Percentiles rank a stretch among this genome's conserved stretches.
These are phyloP conservation scores for Toxicodendron radicans DNA, from an alignment of 345 rosid genomes.

Conservation along the genomic window DNA sequence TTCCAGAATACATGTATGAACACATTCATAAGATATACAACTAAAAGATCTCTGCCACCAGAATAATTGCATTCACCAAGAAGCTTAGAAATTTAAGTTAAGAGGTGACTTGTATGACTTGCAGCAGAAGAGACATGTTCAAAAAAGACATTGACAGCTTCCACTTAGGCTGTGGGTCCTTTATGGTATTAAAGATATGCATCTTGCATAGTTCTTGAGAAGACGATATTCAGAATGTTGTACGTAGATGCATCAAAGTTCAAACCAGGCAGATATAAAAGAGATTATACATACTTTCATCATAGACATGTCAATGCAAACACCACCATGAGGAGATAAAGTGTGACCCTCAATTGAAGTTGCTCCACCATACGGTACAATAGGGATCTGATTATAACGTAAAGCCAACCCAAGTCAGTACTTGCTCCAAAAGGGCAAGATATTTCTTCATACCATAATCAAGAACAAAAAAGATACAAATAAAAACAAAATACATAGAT, in stretches of 20 bases:
- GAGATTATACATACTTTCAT: conserved; percentile 67
- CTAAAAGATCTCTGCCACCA: not conserved
- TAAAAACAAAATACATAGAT: not conserved
- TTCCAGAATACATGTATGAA: not conserved
- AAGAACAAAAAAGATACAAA: conserved; percentile 1
- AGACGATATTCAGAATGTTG: not conserved
- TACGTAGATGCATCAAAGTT: conserved; percentile 1
- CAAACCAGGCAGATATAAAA: not conserved
- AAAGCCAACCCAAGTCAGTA: conserved; percentile 20
- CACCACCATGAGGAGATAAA: conserved; percentile 85
- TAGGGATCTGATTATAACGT: conserved; percentile 59
- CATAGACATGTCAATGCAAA: conserved; percentile 81
- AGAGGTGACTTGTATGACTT: not conserved
- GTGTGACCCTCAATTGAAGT: conserved; percentile 97
- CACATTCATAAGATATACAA: not conserved
- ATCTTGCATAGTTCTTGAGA: not conserved
- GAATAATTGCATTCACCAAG: not conserved
- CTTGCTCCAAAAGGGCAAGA: conserved; percentile 5
- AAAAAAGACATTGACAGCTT: not conserved
- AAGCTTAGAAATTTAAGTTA: not conserved
- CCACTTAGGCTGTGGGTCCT: not conserved
- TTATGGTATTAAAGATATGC: not conserved
- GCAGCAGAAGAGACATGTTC: not conserved
- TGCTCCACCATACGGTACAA: conserved; percentile 97
- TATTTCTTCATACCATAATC: not conserved